phyloP scores from a whole-genome alignment of 2,329 filamentous ascomycete genomes.

The Colletotrichum sp. region DNA sequence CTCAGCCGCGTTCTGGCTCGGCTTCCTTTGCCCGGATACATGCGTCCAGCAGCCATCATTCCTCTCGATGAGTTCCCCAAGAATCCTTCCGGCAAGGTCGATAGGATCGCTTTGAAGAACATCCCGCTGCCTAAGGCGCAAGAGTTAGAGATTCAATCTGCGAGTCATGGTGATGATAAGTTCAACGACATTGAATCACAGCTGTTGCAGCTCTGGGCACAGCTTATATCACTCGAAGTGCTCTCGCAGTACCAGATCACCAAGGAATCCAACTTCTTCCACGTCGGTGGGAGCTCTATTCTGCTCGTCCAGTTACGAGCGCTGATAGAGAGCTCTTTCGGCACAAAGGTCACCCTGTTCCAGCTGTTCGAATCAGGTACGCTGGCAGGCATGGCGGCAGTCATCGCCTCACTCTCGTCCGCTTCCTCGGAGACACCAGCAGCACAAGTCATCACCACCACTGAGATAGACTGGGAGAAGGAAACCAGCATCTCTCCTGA shows the following conservation, averaged over 20 bases:
- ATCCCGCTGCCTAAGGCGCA: conserved; percentile 25
- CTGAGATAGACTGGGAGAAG: conserved; percentile 37
- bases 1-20: neutral
- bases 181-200: neutral
- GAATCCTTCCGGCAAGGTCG: conserved; percentile 34
- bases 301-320: conserved; percentile 36
- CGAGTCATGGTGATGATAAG: neutral
- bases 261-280: conserved; percentile 38
- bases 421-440: neutral
- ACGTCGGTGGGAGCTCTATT: conserved; percentile 39
- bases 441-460: neutral
- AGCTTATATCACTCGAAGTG: neutral
- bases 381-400: conserved; percentile 36
- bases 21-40: conserved; percentile 27
- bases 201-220: neutral
- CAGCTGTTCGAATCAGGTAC: conserved; percentile 39
- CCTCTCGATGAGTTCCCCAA: conserved; percentile 32
- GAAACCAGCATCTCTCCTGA: conserved; percentile 27
- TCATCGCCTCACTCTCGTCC: neutral
- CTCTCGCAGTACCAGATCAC: neutral
- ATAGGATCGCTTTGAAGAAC: conserved; percentile 29
- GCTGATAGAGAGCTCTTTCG: conserved; percentile 32
- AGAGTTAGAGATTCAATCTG: neutral
- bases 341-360: conserved; percentile 27
- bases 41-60: conserved; percentile 34